phyloP scores from a whole-genome alignment of 2,329 filamentous ascomycete genomes.

The Trichoderma koningii region DNA sequence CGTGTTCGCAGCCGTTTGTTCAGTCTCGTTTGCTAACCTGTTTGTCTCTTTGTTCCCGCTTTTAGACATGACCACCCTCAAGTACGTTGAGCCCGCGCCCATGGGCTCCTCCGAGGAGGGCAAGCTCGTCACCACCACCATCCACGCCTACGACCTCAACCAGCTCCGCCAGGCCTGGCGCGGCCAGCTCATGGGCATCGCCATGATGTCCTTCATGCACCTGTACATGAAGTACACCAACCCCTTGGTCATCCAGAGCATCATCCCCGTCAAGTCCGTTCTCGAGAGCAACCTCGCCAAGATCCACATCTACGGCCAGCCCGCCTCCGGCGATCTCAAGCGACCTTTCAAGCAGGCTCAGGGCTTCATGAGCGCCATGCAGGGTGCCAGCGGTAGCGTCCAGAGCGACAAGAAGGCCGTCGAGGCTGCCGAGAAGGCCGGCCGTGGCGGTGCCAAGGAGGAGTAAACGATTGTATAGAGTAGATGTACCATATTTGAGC shows the following conservation, averaged over 20 bases:
- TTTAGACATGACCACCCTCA: conserved; percentile 90
- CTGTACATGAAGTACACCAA: conserved; percentile 99
- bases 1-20: conserved; percentile 26
- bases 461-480: conserved; percentile 51
- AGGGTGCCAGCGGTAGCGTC: conserved; percentile 67
- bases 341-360: conserved; percentile 87
- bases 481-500: conserved; percentile 3
- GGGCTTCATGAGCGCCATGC: conserved; percentile 80
- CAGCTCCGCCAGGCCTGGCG: conserved; percentile 87
- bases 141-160: conserved; percentile 88
- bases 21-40: not conserved
- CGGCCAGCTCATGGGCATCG: conserved; percentile 90
- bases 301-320: conserved; percentile 86
- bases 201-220: conserved; percentile 99
- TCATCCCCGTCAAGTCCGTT: conserved; percentile 94
- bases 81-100: conserved; percentile 94
- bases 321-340: conserved; percentile 88
- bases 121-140: conserved; percentile 94
- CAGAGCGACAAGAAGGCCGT: conserved; percentile 93
- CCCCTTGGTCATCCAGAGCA: conserved; percentile 96
- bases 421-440: conserved; percentile 75
- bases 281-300: conserved; percentile 96
- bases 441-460: conserved; percentile 71
- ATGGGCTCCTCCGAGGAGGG: conserved; percentile 93
- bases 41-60: not conserved